These are phyloP conservation scores for Ottelia alismoides DNA, from an alignment of 106 monocot genomes.

Conservation along the genomic window DNA sequence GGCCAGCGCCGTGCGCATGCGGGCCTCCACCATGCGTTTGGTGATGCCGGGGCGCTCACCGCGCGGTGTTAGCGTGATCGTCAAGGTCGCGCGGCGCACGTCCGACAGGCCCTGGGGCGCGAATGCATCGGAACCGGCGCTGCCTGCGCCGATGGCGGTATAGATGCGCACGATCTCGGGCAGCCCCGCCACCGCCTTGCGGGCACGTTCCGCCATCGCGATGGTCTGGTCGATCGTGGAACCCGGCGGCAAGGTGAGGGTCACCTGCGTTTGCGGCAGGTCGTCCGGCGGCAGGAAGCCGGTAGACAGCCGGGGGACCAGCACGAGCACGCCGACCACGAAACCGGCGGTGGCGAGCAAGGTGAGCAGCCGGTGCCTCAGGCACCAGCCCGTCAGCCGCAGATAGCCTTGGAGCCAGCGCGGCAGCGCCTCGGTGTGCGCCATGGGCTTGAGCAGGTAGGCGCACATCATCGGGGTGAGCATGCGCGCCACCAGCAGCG, in stretches of 20 bases:
- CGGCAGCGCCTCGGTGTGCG: not conserved
- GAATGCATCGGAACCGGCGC: not conserved
- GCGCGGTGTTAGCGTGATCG: no score
- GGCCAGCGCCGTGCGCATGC: not conserved
- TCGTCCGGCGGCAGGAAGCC: not conserved
- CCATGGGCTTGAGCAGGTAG: not conserved
- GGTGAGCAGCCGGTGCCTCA: not conserved
- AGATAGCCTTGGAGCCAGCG: not conserved
- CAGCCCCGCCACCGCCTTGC: not conserved
- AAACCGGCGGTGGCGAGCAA: not conserved
- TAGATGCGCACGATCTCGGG: not conserved
- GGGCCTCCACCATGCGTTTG: no score
- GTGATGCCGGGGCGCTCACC: no score
- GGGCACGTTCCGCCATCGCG: not conserved
- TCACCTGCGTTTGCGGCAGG: not conserved
- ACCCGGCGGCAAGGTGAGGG: not conserved
- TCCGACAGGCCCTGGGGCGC: not conserved
- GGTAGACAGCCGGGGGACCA: not conserved
- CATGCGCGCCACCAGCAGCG: not conserved
- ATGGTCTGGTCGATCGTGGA: not conserved
- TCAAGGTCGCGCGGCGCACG: not conserved
- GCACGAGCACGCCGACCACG: not conserved
- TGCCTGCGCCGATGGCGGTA: not conserved
- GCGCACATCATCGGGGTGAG: not conserved
- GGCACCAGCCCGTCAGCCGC: not conserved